Base-by-base conservation (phyloP, 192 early-diverging fungal species). In the Globomyces pollinis-pini region DNA sequence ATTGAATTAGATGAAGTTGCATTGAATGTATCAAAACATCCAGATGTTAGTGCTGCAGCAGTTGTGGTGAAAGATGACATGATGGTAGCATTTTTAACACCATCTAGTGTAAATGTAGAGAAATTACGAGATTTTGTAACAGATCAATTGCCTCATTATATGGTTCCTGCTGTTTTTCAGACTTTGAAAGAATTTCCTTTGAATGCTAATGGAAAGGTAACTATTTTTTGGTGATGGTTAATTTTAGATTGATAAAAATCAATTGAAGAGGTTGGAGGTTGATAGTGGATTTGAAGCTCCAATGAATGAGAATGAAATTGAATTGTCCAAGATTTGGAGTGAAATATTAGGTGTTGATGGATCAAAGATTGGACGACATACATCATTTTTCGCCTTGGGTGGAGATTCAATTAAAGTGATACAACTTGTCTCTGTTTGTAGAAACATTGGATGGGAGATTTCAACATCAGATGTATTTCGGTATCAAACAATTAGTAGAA, bases 371-470 rank as follows among this genome's bases (percentile, higher is more conserved):
- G 61, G 61, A 15, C 20, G 20, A 20, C 30, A 68, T 15, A 26
- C 32, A 8, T 60, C 69, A 16, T 75, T 75, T 57, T 75, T 72
- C 43, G 59, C 64, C n/a, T 51, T 73, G 1, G 73, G 70, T n/a
- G 69, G 69, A 9, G 73, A 75, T 44, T 69, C 66, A 23, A 39
- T 74, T 15, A 29, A 16, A 2, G 45, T 61, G 3, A 64, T 68
- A 31, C 53, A 34, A n/a, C 29, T 55, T 20, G 29, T 16, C 28
- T 33, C 29, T 11, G 23, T 1, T 11, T 33, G 23, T 23, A 35
- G 33, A 4, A 9, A 36, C 8, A 55, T 55, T 55, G 53, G 53
- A n/a, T 41, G 29, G 5, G 23, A 20, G 21, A 9, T 55, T 8
- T 33, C 34, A 12, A 33, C 53, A 5, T 20, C 35, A 21, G 3